phyloP scores from a whole-genome alignment of 2,329 filamentous ascomycete genomes.

The Pseudogymnoascus pannorum region DNA sequence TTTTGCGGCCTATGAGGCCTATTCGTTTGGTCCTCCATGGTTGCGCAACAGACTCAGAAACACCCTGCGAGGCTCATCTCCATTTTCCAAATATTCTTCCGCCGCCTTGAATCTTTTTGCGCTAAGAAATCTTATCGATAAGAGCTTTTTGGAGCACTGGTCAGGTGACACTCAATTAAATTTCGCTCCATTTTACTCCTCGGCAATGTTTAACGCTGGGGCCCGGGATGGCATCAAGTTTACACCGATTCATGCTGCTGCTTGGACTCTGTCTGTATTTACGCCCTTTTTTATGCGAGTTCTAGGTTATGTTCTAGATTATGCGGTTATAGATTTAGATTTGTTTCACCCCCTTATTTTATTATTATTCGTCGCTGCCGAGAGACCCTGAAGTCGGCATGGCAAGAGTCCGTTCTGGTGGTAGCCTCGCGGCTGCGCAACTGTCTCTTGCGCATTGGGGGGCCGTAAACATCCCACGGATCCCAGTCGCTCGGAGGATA shows the following conservation, averaged over 20 bases:
- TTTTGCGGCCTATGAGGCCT: slow-evolving; percentile 80
- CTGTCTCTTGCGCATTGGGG: neutral
- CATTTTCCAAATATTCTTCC: slow-evolving; percentile 9
- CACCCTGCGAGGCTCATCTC: slow-evolving; percentile 6
- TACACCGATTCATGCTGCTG: neutral
- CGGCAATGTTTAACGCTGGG: slow-evolving; percentile 2
- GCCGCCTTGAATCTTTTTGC: slow-evolving; percentile 5
- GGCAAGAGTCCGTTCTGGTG: slow-evolving; percentile 2
- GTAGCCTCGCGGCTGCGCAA: slow-evolving; percentile 1
- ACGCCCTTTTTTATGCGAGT: neutral
- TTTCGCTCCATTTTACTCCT: neutral
- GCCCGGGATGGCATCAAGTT: neutral
- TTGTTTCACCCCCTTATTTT: neutral
- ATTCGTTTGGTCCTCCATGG: slow-evolving; percentile 77
- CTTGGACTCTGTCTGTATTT: neutral
- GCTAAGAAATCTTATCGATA: slow-evolving; percentile 9
- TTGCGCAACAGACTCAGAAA: slow-evolving; percentile 20
- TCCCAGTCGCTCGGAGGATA: neutral
- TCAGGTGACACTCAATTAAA: neutral
- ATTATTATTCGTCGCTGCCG: neutral
- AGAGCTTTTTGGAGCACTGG: neutral
- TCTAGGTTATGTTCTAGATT: too few species aligned
- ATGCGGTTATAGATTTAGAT: slow-evolving; percentile 2
- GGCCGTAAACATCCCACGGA: neutral
- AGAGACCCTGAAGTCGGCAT: neutral